phyloP scores from a whole-genome alignment of 768 basidiomycete species.

The Podaxis pistillaris region DNA sequence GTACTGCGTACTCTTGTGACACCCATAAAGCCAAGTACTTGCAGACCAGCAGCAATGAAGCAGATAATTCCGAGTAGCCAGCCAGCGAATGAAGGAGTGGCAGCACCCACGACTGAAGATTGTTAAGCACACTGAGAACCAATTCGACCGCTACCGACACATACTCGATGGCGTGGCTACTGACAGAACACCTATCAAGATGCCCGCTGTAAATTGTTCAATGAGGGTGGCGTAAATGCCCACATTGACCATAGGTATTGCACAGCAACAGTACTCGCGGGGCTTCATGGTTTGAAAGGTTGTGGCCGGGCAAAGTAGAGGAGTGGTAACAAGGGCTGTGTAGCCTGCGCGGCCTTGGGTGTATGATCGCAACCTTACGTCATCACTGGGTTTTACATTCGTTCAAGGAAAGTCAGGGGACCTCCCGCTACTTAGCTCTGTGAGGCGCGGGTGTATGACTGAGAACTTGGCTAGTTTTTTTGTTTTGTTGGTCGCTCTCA shows the following conservation, averaged over 20 bases:
- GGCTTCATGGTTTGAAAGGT: slow-evolving; percentile 55
- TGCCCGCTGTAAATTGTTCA: slow-evolving; percentile 71
- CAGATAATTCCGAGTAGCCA: slow-evolving; percentile 74
- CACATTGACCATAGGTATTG: slow-evolving; percentile 85
- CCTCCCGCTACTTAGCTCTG: background rate
- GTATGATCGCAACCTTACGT: background rate
- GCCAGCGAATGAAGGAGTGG: slow-evolving; percentile 74
- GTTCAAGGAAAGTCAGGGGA: background rate
- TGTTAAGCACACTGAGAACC: background rate
- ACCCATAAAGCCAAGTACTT: slow-evolving; percentile 83
- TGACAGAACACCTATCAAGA: slow-evolving; percentile 70
- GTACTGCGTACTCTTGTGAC: slow-evolving; percentile 62
- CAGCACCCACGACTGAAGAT: slow-evolving; percentile 76
- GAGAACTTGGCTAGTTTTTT: no score
- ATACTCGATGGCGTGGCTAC: slow-evolving; percentile 78
- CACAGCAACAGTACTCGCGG: slow-evolving; percentile 91
- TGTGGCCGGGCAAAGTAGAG: slow-evolving; percentile 22
- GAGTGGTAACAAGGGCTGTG: slow-evolving; percentile 14
- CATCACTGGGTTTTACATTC: background rate
- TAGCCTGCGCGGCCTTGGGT: background rate
- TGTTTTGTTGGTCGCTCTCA: no score
- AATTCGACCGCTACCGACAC: slow-evolving; percentile 25
- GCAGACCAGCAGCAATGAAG: slow-evolving; percentile 72
- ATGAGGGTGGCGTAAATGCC: slow-evolving; percentile 81
- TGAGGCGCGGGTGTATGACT: no score